Conservation (phyloP, 2,329 filamentous ascomycete species). For the Arthrobotrys iridis region DNA sequence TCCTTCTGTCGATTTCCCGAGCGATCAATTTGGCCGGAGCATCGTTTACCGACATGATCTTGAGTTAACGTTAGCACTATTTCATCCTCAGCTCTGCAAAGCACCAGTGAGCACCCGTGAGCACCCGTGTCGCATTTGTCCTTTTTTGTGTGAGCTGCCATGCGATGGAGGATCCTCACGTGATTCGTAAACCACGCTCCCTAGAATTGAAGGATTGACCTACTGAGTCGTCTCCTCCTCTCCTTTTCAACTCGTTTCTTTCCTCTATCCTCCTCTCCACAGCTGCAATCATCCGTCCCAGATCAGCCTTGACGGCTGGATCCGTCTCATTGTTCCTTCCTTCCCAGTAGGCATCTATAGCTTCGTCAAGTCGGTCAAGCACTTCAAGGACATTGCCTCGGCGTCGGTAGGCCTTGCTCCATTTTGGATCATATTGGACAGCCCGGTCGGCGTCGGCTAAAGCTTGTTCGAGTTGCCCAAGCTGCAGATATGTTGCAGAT, state of each 20-base stretch:
- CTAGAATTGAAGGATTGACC: background rate
- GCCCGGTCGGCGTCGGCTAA: constrained; percentile 56
- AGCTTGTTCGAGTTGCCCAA: constrained; percentile 56
- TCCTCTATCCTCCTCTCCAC: constrained; percentile 49
- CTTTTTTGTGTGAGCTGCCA: background rate
- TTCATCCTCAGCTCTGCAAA: constrained; percentile 20
- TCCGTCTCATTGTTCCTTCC: constrained; percentile 54
- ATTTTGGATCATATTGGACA: constrained; percentile 56
- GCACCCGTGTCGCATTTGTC: too few relatives aligned
- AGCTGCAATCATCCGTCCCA: constrained; percentile 46
- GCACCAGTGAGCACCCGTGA: too few relatives aligned
- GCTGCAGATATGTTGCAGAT: constrained; percentile 55
- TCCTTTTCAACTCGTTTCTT: constrained; percentile 33
- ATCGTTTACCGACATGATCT: constrained; percentile 52
- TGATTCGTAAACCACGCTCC: background rate
- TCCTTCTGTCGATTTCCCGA: constrained; percentile 56
- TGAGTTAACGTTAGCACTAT: constrained; percentile 18
- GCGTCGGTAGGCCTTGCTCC: constrained; percentile 57
- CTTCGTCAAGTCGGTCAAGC: constrained; percentile 55
- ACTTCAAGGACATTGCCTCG: constrained; percentile 57
- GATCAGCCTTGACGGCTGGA: constrained; percentile 44
- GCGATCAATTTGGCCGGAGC: constrained; percentile 55
- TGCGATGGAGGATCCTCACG: constrained; percentile 41
- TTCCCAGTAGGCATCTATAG: constrained; percentile 55
- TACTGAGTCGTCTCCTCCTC: constrained; percentile 37